These are phyloP conservation scores for Rhynchosporium agropyri DNA, from an alignment of 2,329 filamentous ascomycete genomes.

Conservation along the genomic window DNA sequence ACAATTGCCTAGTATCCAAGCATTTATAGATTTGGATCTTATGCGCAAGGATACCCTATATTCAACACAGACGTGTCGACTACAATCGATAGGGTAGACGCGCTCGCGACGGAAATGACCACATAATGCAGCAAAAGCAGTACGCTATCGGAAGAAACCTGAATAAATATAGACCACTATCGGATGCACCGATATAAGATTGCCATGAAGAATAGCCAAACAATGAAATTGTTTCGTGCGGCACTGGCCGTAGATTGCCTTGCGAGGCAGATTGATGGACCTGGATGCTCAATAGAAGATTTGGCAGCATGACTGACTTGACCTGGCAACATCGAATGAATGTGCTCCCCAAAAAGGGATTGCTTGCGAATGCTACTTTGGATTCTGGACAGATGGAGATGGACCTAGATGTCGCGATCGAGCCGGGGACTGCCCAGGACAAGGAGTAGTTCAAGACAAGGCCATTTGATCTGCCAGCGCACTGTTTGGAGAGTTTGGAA, in stretches of 20 bases:
- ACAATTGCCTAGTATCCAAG: slow-evolving; percentile 16
- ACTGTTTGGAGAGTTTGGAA: slow-evolving; percentile 6
- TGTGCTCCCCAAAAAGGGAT: neutral
- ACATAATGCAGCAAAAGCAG: slow-evolving; percentile 19
- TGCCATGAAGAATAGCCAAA: slow-evolving; percentile 13
- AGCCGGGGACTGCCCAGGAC: slow-evolving; percentile 13
- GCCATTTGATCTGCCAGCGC: neutral
- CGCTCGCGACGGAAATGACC: slow-evolving; percentile 13
- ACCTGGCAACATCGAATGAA: neutral
- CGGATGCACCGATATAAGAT: neutral
- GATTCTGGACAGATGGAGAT: neutral
- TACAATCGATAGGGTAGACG: slow-evolving; percentile 13
- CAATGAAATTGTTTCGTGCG: slow-evolving; percentile 11
- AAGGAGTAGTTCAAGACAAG: neutral
- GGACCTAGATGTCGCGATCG: neutral
- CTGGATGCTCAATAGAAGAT: neutral
- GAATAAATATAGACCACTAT: slow-evolving; percentile 18
- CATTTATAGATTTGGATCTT: slow-evolving; percentile 18
- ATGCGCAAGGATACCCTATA: slow-evolving; percentile 19
- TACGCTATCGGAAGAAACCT: slow-evolving; percentile 4
- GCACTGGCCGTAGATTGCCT: slow-evolving; percentile 12
- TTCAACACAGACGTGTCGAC: slow-evolving; percentile 15
- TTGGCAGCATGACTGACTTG: neutral
- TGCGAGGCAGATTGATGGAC: slow-evolving; percentile 1
- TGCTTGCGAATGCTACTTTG: neutral